Conservation (phyloP, 805 yeast genomes). For the Spathaspora sp. region DNA sequence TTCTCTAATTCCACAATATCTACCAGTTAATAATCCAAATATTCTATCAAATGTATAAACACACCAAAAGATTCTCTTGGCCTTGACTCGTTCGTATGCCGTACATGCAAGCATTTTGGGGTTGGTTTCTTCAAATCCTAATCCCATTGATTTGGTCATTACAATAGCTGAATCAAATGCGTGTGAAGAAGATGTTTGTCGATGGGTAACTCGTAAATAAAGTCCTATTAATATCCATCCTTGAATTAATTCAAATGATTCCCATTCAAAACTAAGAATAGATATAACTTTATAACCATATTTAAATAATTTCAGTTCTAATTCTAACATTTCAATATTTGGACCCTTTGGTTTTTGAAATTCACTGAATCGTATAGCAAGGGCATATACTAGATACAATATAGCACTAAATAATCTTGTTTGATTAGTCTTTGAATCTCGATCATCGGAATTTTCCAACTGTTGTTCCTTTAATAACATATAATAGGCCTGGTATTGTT, state of each 20-base stretch:
- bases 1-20: constrained; percentile 33
- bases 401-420: constrained; percentile 52
- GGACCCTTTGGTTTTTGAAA: constrained; percentile 28
- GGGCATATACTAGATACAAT: constrained; percentile 45
- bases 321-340: constrained; percentile 17
- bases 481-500: constrained; percentile 38
- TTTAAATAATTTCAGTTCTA: constrained; percentile 33
- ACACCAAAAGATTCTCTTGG: constrained; percentile 52
- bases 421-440: constrained; percentile 23
- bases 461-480: constrained; percentile 15
- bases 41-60: constrained; percentile 53
- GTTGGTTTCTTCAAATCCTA: constrained; percentile 16
- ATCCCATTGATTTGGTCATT: constrained; percentile 38
- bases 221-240: constrained; percentile 36
- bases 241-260: constrained; percentile 39
- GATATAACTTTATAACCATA: constrained; percentile 29
- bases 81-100: constrained; percentile 43
- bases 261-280: constrained; percentile 39
- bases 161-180: constrained; percentile 33
- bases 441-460: constrained; percentile 14
- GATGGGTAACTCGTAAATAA: constrained; percentile 33
- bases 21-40: constrained; percentile 50
- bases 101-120: constrained; percentile 19
- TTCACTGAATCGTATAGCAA: constrained; percentile 51
- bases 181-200: constrained; percentile 32